These are phyloP conservation scores for Strobilomyces echinocephalus DNA, from an alignment of 768 basidiomycete species.

Conservation along the genomic window DNA sequence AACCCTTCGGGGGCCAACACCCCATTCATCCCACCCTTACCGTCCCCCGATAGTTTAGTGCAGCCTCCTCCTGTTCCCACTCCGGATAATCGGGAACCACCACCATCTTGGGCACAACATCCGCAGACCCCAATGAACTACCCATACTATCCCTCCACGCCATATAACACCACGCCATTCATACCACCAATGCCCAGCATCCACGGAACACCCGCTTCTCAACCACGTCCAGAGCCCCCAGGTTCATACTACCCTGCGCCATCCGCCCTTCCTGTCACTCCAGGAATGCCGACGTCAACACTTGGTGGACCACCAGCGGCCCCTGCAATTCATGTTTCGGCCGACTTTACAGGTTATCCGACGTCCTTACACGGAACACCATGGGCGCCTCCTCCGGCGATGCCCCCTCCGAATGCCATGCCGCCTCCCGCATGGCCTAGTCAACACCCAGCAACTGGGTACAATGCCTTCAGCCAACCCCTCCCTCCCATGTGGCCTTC, in stretches of 20 bases:
- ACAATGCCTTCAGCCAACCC: constrained; percentile 28
- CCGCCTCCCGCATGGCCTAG: constrained; percentile 18
- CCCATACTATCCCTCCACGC: constrained; percentile 37
- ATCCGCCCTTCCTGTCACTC: constrained; percentile 24
- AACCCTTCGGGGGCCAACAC: constrained; percentile 30
- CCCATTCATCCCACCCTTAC: constrained; percentile 38
- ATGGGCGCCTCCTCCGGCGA: constrained; percentile 20
- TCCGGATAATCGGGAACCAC: constrained; percentile 24
- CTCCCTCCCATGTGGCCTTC: constrained; percentile 27
- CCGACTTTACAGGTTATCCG: constrained; percentile 34
- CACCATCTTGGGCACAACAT: constrained; percentile 33
- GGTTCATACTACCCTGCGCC: constrained; percentile 32
- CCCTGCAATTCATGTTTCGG: constrained; percentile 15
- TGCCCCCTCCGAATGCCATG: constrained; percentile 22
- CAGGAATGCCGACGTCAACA: constrained; percentile 6
- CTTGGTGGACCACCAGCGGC: constrained; percentile 7
- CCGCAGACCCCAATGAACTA: constrained; percentile 34
- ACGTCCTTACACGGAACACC: constrained; percentile 21
- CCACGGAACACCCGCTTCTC: constrained; percentile 21
- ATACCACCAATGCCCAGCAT: constrained; percentile 33
- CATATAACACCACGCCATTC: constrained; percentile 36
- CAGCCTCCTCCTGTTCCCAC: constrained; percentile 36
- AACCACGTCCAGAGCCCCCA: constrained; percentile 24
- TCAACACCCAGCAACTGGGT: constrained; percentile 22
- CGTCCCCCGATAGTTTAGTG: constrained; percentile 30